phyloP scores from a whole-genome alignment of 768 basidiomycete species.

The Krasilnikovozyma curviuscula region DNA sequence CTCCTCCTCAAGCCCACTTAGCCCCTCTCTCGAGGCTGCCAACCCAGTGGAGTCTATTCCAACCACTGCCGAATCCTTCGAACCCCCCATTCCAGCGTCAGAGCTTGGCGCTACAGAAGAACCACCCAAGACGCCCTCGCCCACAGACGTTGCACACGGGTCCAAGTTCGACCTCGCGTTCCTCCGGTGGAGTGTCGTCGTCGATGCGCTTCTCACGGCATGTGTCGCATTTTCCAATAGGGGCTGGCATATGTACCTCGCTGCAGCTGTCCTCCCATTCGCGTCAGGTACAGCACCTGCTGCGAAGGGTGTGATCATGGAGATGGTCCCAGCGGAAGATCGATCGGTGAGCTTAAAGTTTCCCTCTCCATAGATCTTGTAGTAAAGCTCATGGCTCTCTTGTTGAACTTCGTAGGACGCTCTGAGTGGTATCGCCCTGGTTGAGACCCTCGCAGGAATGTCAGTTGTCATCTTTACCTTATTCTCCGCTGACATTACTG shows the following conservation, averaged over 20 bases:
- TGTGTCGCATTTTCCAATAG: constrained; percentile 12
- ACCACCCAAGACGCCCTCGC: constrained; percentile 1
- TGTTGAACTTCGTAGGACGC: no score
- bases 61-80: not conserved
- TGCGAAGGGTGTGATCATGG: constrained; percentile 23
- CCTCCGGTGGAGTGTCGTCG: constrained; percentile 19
- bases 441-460: constrained; percentile 21
- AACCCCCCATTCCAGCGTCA: not conserved
- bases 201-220: constrained; percentile 22
- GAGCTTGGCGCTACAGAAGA: not conserved
- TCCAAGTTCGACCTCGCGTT: constrained; percentile 23
- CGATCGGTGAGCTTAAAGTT: no score
- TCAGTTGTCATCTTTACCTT: no score
- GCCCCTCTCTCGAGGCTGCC: no score
- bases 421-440: constrained; percentile 20
- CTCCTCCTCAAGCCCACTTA: not conserved
- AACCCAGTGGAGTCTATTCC: constrained; percentile 2
- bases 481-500: no score
- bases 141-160: constrained; percentile 18
- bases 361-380: no score
- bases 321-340: constrained; percentile 20
- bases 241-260: constrained; percentile 22
- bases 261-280: constrained; percentile 22
- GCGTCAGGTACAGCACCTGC: constrained; percentile 24
- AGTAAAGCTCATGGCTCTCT: no score